Percentiles rank a stretch among this genome's conserved stretches.
These are phyloP conservation scores for Xerocomellus dryophilus DNA, from an alignment of 768 basidiomycete genomes.

Conservation along the genomic window DNA sequence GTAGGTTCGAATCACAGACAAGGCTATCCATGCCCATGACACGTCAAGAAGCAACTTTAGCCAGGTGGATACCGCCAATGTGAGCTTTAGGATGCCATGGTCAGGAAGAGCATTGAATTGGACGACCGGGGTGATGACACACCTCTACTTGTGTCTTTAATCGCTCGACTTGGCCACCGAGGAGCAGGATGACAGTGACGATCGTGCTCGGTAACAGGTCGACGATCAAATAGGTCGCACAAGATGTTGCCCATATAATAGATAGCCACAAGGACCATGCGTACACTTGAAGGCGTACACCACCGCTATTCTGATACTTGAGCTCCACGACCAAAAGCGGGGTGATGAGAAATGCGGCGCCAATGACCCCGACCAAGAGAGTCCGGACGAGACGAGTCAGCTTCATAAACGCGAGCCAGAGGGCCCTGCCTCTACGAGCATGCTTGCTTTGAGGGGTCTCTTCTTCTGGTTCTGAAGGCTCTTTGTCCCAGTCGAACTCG, in stretches of 20 bases:
- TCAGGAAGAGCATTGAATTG: conserved; percentile 1
- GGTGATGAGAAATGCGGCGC: conserved; percentile 61
- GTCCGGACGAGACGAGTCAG: conserved; percentile 58
- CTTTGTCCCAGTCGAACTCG: conserved; percentile 75
- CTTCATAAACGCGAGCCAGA: conserved; percentile 67
- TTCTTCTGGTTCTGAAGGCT: conserved; percentile 34
- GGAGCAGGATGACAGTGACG: conserved; percentile 49
- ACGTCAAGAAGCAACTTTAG: conserved; percentile 66
- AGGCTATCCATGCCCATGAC: conserved; percentile 70
- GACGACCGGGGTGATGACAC: conserved; percentile 1
- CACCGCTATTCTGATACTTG: conserved; percentile 48
- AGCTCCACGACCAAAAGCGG: conserved; percentile 68
- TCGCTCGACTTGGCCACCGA: conserved; percentile 62
- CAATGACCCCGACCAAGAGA: conserved; percentile 55
- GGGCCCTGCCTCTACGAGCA: conserved; percentile 58
- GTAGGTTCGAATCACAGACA: conserved; percentile 58
- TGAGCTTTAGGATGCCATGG: conserved; percentile 41
- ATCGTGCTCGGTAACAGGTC: conserved; percentile 59
- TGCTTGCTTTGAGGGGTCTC: conserved; percentile 33
- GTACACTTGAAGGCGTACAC: conserved; percentile 52
- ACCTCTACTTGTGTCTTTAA: conserved; percentile 71
- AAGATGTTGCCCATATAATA: conserved; percentile 61
- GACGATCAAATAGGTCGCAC: conserved; percentile 60
- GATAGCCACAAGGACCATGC: conserved; percentile 68
- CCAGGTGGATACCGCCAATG: conserved; percentile 67